These are phyloP conservation scores for Pythium oligandrum DNA, from an alignment of 352 stramenopile species.

Conservation along the genomic window DNA sequence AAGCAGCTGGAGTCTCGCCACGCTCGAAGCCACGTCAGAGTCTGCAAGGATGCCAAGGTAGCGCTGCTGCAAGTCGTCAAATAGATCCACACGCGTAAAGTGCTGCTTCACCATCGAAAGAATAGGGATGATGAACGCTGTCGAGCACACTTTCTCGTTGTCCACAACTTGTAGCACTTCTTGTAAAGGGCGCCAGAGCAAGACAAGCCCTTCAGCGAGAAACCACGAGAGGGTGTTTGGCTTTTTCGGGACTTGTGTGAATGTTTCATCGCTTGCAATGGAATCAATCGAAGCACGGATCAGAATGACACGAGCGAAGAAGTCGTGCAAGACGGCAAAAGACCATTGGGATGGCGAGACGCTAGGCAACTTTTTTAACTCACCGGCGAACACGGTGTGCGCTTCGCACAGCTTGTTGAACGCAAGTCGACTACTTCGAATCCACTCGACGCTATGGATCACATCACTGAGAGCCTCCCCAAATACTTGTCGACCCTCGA, in stretches of 20 bases:
- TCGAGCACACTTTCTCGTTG: constrained; percentile 26
- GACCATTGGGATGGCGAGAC: constrained; percentile 6
- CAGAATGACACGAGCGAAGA: constrained; percentile 6
- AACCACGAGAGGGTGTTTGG: constrained; percentile 9
- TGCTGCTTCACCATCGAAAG: constrained; percentile 29
- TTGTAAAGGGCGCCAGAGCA: constrained; percentile 34
- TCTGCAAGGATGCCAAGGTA: constrained; percentile 2
- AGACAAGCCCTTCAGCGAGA: constrained; percentile 31
- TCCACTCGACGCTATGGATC: constrained; percentile 6
- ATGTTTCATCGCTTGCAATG: neutral
- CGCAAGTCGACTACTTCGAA: neutral
- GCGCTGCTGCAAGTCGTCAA: constrained; percentile 18
- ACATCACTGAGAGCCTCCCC: constrained; percentile 1
- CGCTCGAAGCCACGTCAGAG: neutral
- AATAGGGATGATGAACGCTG: constrained; percentile 36
- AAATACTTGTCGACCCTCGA: too few species aligned
- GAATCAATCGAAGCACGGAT: constrained; percentile 7
- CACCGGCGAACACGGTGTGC: neutral
- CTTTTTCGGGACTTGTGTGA: neutral
- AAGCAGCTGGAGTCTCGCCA: constrained; percentile 11
- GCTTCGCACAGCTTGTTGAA: neutral
- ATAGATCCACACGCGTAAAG: constrained; percentile 21
- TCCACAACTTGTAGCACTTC: constrained; percentile 36
- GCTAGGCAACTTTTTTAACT: neutral
- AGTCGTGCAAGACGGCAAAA: constrained; percentile 7